phyloP scores from a whole-genome alignment of 2,329 filamentous ascomycete genomes.

The Blastomyces parvus region DNA sequence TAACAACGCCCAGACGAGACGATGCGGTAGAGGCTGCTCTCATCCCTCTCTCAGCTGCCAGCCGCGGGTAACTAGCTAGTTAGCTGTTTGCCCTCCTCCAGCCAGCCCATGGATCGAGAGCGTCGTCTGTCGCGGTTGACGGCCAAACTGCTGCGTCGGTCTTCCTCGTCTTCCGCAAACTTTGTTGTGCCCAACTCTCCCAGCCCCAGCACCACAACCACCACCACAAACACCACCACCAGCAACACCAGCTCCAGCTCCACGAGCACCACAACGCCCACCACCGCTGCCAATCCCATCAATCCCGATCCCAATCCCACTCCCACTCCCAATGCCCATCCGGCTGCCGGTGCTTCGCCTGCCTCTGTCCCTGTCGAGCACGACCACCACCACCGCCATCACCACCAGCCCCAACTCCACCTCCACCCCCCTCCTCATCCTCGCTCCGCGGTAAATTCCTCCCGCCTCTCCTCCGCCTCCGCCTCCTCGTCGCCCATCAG shows the following conservation, averaged over 20 bases:
- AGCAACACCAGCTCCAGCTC: neutral
- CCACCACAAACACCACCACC: constrained; percentile 10
- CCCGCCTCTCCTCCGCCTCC: constrained; percentile 13
- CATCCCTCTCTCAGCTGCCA: neutral
- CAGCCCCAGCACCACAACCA: constrained; percentile 7
- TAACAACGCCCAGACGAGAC: neutral
- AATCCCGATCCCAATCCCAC: neutral
- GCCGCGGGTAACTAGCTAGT: too few species aligned
- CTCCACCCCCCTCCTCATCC: constrained; percentile 20
- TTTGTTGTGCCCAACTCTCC: constrained; percentile 12
- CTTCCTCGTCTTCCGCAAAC: constrained; percentile 23
- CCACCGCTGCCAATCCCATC: too few species aligned
- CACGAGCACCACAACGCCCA: neutral
- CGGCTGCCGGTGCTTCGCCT: constrained; percentile 3
- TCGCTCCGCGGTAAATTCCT: constrained; percentile 7
- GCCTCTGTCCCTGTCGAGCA: neutral
- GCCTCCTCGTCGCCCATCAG: constrained; percentile 18
- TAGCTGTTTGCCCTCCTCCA: neutral
- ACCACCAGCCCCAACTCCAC: constrained; percentile 5
- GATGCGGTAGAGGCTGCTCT: neutral
- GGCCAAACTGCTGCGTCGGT: constrained; percentile 31
- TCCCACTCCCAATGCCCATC: neutral
- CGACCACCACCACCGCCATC: neutral
- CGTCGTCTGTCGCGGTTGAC: constrained; percentile 28
- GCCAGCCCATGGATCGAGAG: constrained; percentile 18